Percentiles rank a stretch among this genome's conserved stretches.
These are phyloP conservation scores for Fistulina hepatica DNA, from an alignment of 1,284 basidiomycete genomes.

Conservation along the genomic window DNA sequence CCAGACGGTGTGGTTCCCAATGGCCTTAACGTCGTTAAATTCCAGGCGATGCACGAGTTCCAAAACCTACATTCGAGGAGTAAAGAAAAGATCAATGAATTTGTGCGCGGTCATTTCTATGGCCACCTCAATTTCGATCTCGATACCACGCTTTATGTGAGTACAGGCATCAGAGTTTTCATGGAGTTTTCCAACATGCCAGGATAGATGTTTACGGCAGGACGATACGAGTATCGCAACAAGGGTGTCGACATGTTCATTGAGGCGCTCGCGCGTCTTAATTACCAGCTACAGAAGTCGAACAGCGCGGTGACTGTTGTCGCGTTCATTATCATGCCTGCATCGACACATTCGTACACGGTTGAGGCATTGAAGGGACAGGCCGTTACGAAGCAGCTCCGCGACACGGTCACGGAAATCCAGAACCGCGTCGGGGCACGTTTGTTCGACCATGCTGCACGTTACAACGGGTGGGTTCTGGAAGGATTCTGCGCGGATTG, in stretches of 20 bases:
- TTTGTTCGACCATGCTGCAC: constrained; percentile 88
- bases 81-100: constrained; percentile 97
- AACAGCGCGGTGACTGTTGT: constrained; percentile 61
- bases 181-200: constrained; percentile 10
- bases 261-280: constrained; percentile 88
- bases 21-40: constrained; percentile 96
- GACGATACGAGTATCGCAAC: constrained; percentile 97
- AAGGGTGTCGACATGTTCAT: constrained; percentile 99
- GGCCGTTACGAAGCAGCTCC: constrained; percentile 92
- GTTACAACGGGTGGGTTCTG: constrained; percentile 69
- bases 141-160: constrained; percentile 89
- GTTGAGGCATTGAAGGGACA: constrained; percentile 97
- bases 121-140: constrained; percentile 94
- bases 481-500: background rate
- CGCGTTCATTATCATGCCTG: constrained; percentile 99
- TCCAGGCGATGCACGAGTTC: constrained; percentile 92
- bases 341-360: constrained; percentile 91
- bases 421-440: constrained; percentile 86
- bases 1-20: constrained; percentile 98
- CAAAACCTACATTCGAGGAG: constrained; percentile 90
- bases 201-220: constrained; percentile 90
- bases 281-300: constrained; percentile 77
- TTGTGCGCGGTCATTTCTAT: constrained; percentile 96
- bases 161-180: constrained; percentile 17
- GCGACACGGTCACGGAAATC: constrained; percentile 91